Conservation (phyloP, 306 rosid species). For the Dicorynia guianensis region DNA sequence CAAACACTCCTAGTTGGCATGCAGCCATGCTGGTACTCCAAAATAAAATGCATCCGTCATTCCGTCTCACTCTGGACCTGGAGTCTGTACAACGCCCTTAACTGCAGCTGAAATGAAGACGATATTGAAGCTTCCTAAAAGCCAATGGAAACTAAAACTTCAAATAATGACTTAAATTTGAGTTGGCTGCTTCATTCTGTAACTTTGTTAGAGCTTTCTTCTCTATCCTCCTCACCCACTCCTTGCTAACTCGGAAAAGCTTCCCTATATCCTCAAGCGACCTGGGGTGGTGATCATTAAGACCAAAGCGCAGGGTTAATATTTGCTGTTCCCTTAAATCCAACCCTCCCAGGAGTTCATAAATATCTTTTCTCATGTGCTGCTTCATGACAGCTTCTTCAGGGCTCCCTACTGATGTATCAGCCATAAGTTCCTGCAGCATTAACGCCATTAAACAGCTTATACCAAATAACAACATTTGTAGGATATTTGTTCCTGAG, state of each 20-base stretch:
- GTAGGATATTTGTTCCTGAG: background rate
- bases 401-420: conserved; percentile 61
- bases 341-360: conserved; percentile 63
- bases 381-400: conserved; percentile 73
- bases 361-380: conserved; percentile 65
- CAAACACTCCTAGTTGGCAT: background rate
- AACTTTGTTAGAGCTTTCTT: conserved; percentile 73
- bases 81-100: conserved; percentile 37
- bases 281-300: conserved; percentile 61
- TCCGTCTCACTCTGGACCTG: no score
- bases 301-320: conserved; percentile 75
- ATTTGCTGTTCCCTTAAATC: conserved; percentile 78
- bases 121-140: conserved; percentile 39
- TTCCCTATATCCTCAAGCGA: conserved; percentile 82
- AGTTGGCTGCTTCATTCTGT: conserved; percentile 49
- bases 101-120: conserved; percentile 31
- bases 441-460: conserved; percentile 38
- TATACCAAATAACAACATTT: conserved; percentile 18
- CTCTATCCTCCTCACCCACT: conserved; percentile 79
- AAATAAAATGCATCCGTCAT: background rate
- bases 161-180: conserved; percentile 63
- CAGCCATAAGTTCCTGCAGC: conserved; percentile 66
- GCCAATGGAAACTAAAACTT: conserved; percentile 44
- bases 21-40: background rate
- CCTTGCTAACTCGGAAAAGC: conserved; percentile 61